These are phyloP conservation scores for Cucurbita moschata DNA, from an alignment of 306 rosid genomes.

Conservation along the genomic window DNA sequence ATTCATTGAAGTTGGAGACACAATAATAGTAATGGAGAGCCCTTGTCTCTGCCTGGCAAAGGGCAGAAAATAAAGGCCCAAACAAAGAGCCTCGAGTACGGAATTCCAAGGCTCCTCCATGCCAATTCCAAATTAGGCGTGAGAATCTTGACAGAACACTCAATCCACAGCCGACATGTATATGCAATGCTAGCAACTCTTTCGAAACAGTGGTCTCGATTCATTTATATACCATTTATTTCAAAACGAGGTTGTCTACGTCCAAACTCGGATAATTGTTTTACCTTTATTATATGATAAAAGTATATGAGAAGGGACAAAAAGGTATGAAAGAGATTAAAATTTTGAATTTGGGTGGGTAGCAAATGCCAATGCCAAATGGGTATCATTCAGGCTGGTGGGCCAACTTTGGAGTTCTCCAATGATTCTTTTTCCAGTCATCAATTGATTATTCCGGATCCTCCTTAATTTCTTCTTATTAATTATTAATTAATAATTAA, in stretches of 20 bases:
- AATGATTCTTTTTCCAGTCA: neutral
- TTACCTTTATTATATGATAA: neutral
- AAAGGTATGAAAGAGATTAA: neutral
- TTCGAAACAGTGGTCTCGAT: too few species aligned
- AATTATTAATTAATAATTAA: neutral
- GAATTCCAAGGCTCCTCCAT: too few species aligned
- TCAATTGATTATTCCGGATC: neutral
- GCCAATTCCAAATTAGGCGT: too few species aligned
- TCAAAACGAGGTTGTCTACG: neutral
- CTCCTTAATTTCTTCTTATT: neutral
- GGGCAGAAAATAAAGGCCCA: too few species aligned
- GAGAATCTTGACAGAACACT: too few species aligned
- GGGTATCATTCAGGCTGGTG: conserved; percentile 1
- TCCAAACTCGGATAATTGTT: neutral
- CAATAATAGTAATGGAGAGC: too few species aligned
- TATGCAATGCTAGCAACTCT: too few species aligned
- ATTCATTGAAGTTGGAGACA: too few species aligned
- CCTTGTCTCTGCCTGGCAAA: too few species aligned
- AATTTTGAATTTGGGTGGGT: neutral
- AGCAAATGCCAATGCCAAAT: neutral
- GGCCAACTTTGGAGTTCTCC: neutral
- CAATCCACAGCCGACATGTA: too few species aligned
- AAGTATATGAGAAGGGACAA: neutral
- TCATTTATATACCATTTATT: too few species aligned
- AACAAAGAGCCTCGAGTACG: too few species aligned